These are phyloP conservation scores for Simmondsia chinensis DNA, from an alignment of 148 eudicot genomes.

Conservation along the genomic window DNA sequence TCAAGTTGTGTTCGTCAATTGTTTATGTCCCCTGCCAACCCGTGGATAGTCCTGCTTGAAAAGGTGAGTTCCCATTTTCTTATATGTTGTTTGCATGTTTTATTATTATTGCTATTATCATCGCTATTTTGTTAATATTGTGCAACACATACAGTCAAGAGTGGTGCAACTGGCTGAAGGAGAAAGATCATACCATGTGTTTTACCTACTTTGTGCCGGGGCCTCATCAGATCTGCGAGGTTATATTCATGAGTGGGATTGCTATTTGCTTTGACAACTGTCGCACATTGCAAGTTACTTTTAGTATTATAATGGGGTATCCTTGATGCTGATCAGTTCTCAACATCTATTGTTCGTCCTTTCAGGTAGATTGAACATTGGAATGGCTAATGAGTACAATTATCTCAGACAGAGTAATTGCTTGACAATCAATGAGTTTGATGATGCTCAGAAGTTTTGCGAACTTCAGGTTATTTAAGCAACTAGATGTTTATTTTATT, in stretches of 20 bases:
- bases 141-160: conserved; percentile 82
- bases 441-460: conserved; percentile 64
- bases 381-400: conserved; percentile 45
- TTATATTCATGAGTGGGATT: too few relatives aligned
- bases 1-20: conserved; percentile 6
- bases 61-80: conserved; percentile 40
- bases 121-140: conserved; percentile 11
- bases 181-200: conserved; percentile 90
- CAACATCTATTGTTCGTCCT: conserved; percentile 7
- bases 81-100: background rate
- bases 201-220: conserved; percentile 95
- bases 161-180: conserved; percentile 76
- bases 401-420: conserved; percentile 82
- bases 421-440: conserved; percentile 49
- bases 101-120: background rate
- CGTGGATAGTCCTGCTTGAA: conserved; percentile 67
- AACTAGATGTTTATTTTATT: conserved; percentile 2
- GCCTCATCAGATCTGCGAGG: conserved; percentile 84
- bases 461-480: conserved; percentile 50
- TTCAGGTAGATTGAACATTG: conserved; percentile 69
- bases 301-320: too few relatives aligned
- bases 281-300: too few relatives aligned
- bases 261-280: too few relatives aligned
- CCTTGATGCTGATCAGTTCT: background rate
- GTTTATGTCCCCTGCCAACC: conserved; percentile 11